Evolutionary conservation across 2,329 filamentous ascomycete species (phyloP), one percentile per base, ranked within the genome.

Genomic region (Septoria petroselini): DNA sequence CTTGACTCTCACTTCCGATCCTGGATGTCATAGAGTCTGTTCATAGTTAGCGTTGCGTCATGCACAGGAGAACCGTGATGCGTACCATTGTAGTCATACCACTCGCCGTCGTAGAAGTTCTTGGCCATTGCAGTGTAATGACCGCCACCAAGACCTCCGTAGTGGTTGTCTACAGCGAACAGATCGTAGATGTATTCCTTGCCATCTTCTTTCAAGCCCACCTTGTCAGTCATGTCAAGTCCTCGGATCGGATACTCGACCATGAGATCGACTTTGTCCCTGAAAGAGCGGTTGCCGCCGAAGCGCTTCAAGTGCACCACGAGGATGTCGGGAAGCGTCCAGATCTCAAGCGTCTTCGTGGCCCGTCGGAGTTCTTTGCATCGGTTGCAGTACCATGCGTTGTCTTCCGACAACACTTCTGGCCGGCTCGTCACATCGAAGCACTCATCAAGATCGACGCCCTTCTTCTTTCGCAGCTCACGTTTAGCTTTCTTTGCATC

Each of bases 11-110:
- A n/a, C 54, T 52, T 39, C 55, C 41, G 21, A 62, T 49, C 48
- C 60, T 61, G 31, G 42, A 53, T 35, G 52, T 58, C 17, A 48
- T 53, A 6, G 88, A 86, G 70, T 96, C 91, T 95, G 62, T 12
- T 12, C 30, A 14, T 15, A 11, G 60, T 84, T 67, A 83, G 74
- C 59, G 53, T 9, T n/a, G 38, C 48, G 25, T 19, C 23, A 27
- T 11, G 47, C 56, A n/a, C 9, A 8, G 27, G 17, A 37, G 38
- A 14, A 4, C 14, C n/a, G n/a, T 7, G 21, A 3, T 25, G 71
- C 84, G 71, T 76, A 93, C 91, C 91, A 68, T 98, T 97, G 69
- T 94, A 97, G 60, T 94, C 88, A 68, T 96, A 96, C 93, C 93
- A 98, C 68, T 86, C 77, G 50, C 80, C 80, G 63, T 95, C 89